A percentile compares a stretch with the other conserved stretches of the same genome.
Evolutionary conservation across 495 filamentous ascomycete genomes (phyloP).

Genomic region (Neurospora pannonica): DNA sequence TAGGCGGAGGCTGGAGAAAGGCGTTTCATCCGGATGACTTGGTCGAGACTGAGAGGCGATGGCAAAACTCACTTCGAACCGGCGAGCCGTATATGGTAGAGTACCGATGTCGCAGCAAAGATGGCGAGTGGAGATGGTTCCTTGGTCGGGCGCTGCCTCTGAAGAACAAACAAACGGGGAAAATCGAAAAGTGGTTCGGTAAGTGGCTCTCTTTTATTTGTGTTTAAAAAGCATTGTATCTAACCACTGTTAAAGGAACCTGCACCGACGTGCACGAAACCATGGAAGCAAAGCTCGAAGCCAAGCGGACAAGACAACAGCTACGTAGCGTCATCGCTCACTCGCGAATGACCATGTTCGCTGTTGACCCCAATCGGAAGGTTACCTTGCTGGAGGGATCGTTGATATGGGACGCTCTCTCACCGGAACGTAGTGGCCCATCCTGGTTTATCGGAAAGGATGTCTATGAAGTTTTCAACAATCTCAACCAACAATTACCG

Average conservation of each 20-base stretch:
- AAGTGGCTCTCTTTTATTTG: conserved; percentile 4
- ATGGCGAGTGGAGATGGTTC: conserved; percentile 66
- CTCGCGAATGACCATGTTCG: conserved; percentile 59
- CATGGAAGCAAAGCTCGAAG: conserved; percentile 49
- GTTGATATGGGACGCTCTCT: conserved; percentile 41
- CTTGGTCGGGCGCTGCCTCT: conserved; percentile 55
- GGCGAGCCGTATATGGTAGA: conserved; percentile 57
- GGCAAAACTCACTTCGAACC: conserved; percentile 49
- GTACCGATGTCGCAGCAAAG: conserved; percentile 52
- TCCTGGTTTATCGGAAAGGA: conserved; percentile 43
- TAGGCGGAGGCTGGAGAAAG: conserved; percentile 30
- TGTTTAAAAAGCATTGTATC: not conserved
- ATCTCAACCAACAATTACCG: conserved; percentile 20
- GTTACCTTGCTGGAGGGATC: conserved; percentile 56
- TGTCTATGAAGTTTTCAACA: conserved; percentile 49
- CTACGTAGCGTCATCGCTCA: conserved; percentile 60
- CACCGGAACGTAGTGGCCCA: conserved; percentile 12
- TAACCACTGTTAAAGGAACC: conserved; percentile 25
- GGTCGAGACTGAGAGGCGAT: conserved; percentile 35
- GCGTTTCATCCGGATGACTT: conserved; percentile 51
- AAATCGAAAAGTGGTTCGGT: conserved; percentile 66
- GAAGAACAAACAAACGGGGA: conserved; percentile 46
- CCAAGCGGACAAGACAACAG: conserved; percentile 49
- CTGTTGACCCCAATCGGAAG: conserved; percentile 44
- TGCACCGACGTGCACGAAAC: conserved; percentile 59